Evolutionary conservation across 495 filamentous ascomycete species (phyloP).

Genomic region (Xylaria grammica): DNA sequence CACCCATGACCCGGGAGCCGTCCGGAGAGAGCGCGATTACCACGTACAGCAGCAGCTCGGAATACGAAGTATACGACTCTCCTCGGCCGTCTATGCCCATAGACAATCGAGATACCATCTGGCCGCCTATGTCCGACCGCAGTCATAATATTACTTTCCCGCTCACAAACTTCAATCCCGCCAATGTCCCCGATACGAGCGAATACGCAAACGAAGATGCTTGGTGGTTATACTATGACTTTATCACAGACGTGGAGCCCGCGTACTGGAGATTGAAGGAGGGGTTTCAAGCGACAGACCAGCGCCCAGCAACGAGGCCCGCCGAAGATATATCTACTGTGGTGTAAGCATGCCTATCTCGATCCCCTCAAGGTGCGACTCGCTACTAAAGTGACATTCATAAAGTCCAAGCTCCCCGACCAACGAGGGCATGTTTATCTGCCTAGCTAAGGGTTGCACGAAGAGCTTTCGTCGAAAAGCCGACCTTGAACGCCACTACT

Average conservation of each 20-base stretch:
- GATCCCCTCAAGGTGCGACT: not conserved
- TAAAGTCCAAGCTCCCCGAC: slow-evolving; percentile 24
- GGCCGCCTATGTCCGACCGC: not conserved
- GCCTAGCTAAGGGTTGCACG: slow-evolving; percentile 37
- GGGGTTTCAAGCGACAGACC: slow-evolving; percentile 11
- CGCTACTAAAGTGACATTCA: slow-evolving; percentile 17
- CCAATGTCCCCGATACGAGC: not conserved
- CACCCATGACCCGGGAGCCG: slow-evolving; percentile 17
- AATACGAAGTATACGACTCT: not conserved
- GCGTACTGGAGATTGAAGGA: slow-evolving; percentile 32
- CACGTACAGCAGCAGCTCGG: slow-evolving; percentile 1
- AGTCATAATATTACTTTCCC: not conserved
- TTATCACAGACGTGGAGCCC: slow-evolving; percentile 23
- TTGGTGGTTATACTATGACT: slow-evolving; percentile 27
- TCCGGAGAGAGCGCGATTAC: slow-evolving; percentile 14
- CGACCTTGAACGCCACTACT: slow-evolving; percentile 54
- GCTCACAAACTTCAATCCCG: not conserved
- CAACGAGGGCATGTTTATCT: slow-evolving; percentile 26
- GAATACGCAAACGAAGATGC: not conserved
- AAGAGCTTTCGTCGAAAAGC: slow-evolving; percentile 50
- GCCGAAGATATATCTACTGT: not conserved
- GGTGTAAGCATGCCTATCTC: slow-evolving; percentile 25
- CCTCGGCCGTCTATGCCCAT: not conserved
- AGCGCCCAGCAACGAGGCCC: slow-evolving; percentile 18
- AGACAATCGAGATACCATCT: not conserved